Conservation (phyloP, 2,329 filamentous ascomycete genomes). For the Xylariales sp. region DNA sequence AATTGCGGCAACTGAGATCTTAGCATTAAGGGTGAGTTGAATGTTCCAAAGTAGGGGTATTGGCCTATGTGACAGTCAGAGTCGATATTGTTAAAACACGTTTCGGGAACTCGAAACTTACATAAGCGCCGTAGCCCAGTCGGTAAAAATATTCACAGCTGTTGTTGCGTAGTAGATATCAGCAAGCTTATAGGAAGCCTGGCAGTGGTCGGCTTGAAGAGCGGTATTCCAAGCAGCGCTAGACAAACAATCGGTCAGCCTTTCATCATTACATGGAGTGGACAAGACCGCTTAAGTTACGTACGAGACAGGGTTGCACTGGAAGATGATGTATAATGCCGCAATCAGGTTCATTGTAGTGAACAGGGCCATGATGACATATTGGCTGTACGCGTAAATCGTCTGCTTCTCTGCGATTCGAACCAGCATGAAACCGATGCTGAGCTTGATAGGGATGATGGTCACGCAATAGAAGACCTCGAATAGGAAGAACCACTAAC, state of each 20-base stretch:
- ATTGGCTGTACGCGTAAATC: conserved; percentile 8
- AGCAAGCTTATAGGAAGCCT: conserved; percentile 9
- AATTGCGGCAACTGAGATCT: conserved; percentile 13
- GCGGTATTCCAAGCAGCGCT: conserved; percentile 12
- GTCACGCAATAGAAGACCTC: conserved; percentile 15
- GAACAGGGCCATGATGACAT: conserved; percentile 12
- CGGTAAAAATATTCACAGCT: conserved; percentile 14
- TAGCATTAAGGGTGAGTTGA: conserved; percentile 13
- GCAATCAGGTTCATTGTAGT: conserved; percentile 13
- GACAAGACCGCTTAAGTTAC: too few relatives aligned
- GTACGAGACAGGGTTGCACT: conserved; percentile 10
- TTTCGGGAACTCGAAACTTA: neutral
- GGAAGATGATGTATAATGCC: conserved; percentile 15
- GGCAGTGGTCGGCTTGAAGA: conserved; percentile 9
- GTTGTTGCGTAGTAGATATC: conserved; percentile 16
- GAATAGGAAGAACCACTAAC: conserved; percentile 15
- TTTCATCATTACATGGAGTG: too few relatives aligned
- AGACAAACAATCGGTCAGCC: too few relatives aligned
- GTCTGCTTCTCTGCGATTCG: conserved; percentile 11
- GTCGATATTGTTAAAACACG: neutral
- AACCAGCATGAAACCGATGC: conserved; percentile 12
- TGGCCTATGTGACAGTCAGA: conserved; percentile 6
- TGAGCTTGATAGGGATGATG: conserved; percentile 14
- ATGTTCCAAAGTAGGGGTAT: conserved; percentile 16
- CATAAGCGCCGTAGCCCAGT: conserved; percentile 14